phyloP scores from a whole-genome alignment of 163 green algal genomes.

The Chloroidium sp. region DNA sequence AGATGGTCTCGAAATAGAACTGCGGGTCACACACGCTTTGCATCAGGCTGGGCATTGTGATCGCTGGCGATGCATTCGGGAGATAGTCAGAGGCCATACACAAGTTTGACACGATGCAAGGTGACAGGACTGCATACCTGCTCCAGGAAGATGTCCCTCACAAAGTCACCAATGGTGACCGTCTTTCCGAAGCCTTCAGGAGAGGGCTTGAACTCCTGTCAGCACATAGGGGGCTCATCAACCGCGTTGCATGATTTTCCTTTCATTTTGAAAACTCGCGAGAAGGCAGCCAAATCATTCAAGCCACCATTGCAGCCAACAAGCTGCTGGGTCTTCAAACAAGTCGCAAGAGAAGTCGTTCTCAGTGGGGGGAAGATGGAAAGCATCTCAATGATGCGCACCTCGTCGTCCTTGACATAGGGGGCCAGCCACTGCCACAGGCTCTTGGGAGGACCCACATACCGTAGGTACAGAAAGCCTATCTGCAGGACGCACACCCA shows the following conservation, averaged over 20 bases:
- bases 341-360: neutral
- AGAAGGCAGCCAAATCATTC: neutral
- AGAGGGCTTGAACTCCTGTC: slow-evolving; percentile 75
- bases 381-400: neutral
- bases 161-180: slow-evolving; percentile 80
- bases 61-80: no score
- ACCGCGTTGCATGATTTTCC: neutral
- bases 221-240: neutral
- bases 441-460: slow-evolving; percentile 71
- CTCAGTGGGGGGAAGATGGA: neutral
- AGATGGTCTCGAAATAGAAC: slow-evolving; percentile 99
- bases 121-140: slow-evolving; percentile 49
- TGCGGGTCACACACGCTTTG: slow-evolving; percentile 26
- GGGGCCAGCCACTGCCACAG: slow-evolving; percentile 72
- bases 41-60: no score
- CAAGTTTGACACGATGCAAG: neutral
- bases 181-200: slow-evolving; percentile 37
- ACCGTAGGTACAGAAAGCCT: slow-evolving; percentile 91
- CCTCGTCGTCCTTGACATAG: slow-evolving; percentile 76
- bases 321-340: neutral
- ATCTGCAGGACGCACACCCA: slow-evolving; percentile 47
- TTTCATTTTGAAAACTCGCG: neutral
- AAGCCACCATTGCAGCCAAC: slow-evolving; percentile 1
- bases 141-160: slow-evolving; percentile 81
- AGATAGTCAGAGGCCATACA: no score